These are phyloP conservation scores for Pterula multifida DNA, from an alignment of 1,284 basidiomycete genomes.

Conservation along the genomic window DNA sequence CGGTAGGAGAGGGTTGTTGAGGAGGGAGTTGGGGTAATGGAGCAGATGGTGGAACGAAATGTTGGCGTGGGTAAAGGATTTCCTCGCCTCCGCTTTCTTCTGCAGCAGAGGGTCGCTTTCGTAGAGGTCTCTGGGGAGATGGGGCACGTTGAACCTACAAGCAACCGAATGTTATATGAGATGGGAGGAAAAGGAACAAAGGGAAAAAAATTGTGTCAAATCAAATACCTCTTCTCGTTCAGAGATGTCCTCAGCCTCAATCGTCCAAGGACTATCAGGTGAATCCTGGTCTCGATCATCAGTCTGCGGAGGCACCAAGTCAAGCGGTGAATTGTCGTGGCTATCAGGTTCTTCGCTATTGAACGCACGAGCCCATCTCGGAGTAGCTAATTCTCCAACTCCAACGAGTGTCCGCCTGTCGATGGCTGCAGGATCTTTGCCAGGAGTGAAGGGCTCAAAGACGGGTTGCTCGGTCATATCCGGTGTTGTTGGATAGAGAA, in stretches of 20 bases:
- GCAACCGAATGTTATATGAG: conserved; percentile 11
- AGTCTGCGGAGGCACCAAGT: conserved; percentile 16
- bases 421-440: conserved; percentile 67
- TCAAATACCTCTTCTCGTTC: conserved; percentile 56
- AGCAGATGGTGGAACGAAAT: conserved; percentile 22
- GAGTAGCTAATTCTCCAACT: conserved; percentile 95
- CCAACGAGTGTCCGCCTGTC: conserved; percentile 86
- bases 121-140: conserved; percentile 33
- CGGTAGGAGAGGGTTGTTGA: conserved; percentile 16
- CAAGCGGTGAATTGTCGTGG: background rate
- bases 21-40: conserved; percentile 13
- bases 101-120: conserved; percentile 47
- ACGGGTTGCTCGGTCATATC: conserved; percentile 24
- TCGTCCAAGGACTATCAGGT: conserved; percentile 76
- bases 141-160: conserved; percentile 26
- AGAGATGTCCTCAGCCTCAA: conserved; percentile 60
- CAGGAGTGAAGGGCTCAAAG: conserved; percentile 57
- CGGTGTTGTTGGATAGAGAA: background rate
- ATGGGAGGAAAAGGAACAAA: conserved; percentile 5
- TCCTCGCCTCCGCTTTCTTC: conserved; percentile 77
- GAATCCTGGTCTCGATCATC: conserved; percentile 29
- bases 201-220: conserved; percentile 8
- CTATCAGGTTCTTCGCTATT: background rate
- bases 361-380: conserved; percentile 51
- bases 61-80: conserved; percentile 67